A percentile compares a stretch with the other conserved stretches of the same genome.
Conservation (phyloP, 2,329 filamentous ascomycete species). For the Alternaria hordeiaustralica region DNA sequence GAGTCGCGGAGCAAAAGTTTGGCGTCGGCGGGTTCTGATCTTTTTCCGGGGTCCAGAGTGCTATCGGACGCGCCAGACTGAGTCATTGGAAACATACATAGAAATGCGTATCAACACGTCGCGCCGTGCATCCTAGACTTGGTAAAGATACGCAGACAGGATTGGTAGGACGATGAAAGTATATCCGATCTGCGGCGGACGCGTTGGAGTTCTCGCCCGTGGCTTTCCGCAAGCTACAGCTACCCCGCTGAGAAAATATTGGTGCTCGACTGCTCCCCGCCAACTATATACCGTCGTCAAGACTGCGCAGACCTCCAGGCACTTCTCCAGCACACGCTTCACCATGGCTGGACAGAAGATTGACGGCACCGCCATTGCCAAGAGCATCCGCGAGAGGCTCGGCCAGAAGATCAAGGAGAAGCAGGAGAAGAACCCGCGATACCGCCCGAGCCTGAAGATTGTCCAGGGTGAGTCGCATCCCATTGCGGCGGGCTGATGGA, state of each 20-base stretch:
- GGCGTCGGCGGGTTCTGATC: conserved; percentile 26
- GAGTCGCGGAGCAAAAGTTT: conserved; percentile 25
- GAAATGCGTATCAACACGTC: conserved; percentile 22
- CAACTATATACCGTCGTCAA: conserved; percentile 24
- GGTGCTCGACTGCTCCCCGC: conserved; percentile 24
- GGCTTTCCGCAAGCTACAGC: conserved; percentile 37
- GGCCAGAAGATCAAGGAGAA: conserved; percentile 79
- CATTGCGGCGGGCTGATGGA: conserved; percentile 1
- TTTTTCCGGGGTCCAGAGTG: conserved; percentile 14
- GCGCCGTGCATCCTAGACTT: conserved; percentile 28
- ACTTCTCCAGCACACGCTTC: conserved; percentile 61
- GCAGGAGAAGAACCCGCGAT: conserved; percentile 84
- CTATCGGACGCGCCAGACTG: conserved; percentile 16
- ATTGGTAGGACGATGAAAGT: conserved; percentile 31
- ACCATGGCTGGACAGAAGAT: conserved; percentile 89
- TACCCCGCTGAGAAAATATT: conserved; percentile 42
- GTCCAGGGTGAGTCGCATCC: conserved; percentile 74
- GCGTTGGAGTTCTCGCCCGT: conserved; percentile 34
- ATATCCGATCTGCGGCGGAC: conserved; percentile 41
- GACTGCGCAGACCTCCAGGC: conserved; percentile 16
- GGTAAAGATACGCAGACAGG: conserved; percentile 33
- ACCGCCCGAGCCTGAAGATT: conserved; percentile 89
- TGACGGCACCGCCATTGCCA: conserved; percentile 94
- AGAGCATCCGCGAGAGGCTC: conserved; percentile 83
- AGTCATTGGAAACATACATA: conserved; percentile 23